These are phyloP conservation scores for Sarocladium kiliense DNA, from an alignment of 2,329 filamentous ascomycete species.

Conservation along the genomic window DNA sequence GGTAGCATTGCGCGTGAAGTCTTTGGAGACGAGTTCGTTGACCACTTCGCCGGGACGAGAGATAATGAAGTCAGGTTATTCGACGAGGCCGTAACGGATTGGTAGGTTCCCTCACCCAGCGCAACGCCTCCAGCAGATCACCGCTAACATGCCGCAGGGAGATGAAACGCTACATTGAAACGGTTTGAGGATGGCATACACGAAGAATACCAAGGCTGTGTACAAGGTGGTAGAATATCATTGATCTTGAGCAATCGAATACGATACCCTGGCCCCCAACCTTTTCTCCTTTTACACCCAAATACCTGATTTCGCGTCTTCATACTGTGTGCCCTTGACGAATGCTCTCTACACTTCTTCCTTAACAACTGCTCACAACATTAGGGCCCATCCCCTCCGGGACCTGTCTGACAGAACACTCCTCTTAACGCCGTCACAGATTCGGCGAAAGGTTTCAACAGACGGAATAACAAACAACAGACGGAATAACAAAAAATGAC, in stretches of 20 bases:
- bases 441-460: too few species aligned
- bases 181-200: conserved; percentile 35
- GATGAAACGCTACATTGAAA: conserved; percentile 72
- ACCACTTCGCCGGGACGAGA: conserved; percentile 88
- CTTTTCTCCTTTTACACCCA: too few species aligned
- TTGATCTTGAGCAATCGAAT: not conserved
- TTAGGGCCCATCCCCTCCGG: too few species aligned
- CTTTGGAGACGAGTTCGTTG: conserved; percentile 91
- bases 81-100: conserved; percentile 96
- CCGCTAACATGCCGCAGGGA: conserved; percentile 55
- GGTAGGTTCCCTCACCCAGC: conserved; percentile 34
- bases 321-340: too few species aligned
- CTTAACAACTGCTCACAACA: too few species aligned
- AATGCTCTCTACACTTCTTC: too few species aligned
- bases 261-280: not conserved
- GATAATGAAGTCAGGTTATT: conserved; percentile 87
- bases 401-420: too few species aligned
- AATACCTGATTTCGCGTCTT: too few species aligned
- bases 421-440: too few species aligned
- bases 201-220: not conserved
- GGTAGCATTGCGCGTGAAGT: conserved; percentile 89
- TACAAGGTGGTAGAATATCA: not conserved
- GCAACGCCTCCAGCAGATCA: too few species aligned
- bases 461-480: too few species aligned
- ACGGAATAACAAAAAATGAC: too few species aligned